Evolutionary conservation across 495 filamentous ascomycete species (phyloP), one percentile per base, ranked within the genome.

Genomic region (Xylaria grammica): DNA sequence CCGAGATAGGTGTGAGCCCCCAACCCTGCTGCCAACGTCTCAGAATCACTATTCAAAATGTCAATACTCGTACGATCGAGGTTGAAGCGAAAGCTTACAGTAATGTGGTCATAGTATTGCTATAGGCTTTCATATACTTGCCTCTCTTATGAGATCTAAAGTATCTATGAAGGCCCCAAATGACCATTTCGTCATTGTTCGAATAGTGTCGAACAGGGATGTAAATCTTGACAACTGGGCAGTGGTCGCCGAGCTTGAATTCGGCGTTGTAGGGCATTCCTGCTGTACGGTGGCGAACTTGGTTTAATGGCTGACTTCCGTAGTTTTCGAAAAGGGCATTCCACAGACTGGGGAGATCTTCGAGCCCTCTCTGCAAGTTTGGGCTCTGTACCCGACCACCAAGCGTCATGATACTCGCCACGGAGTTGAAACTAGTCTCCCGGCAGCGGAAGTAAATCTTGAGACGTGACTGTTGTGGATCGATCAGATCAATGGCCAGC

Each of bases 181-280:
- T 53, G 1, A 62, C 60, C 4, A 3, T 34, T 0, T 22, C 19
- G 3, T 77, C 75, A 58, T 45, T 71, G 5, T 62, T 54, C 17
- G 68, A 62, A 49, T 78, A 78, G 62, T 76, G 72, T 15, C 71
- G 70, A 1, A 69, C 74, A 0, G 72, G 71, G 17, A 79, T 44
- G 63, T 79, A 81, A 17, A 76, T 51, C 50, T 79, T 79, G 9
- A 70, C 60, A 24, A 68, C 70, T 4, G 75, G 75, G 3, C 65
- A 20, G 22, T 46, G 19, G 29, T 40, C 57, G 15, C 61, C 65
- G 19, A 72, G 55, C 36, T 57, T 68, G 42, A 78, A 68, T n/a
- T 77, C 74, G 45, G 74, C 67, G 61, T 78, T 67, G 65, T 78
- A 78, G 10, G 78, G 60, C n/a, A 77, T 76, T 22, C 78, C 78